Percentiles rank a stretch among this genome's conserved stretches.
Conservation (phyloP, 306 rosid species). For the Ochetophila trinervis region DNA sequence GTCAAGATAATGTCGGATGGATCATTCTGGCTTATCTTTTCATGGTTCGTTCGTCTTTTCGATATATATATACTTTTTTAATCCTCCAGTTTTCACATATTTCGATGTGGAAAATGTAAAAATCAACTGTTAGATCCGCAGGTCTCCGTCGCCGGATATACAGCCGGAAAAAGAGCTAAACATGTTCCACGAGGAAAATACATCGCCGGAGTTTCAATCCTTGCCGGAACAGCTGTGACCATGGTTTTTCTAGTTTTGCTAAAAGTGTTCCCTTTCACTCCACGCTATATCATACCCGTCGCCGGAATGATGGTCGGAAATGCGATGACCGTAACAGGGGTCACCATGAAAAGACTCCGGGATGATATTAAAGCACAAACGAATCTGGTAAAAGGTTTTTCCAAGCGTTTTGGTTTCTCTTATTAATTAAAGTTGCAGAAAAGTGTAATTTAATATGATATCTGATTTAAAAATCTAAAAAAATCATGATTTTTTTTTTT, state of each 20-base stretch:
- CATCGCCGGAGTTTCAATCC: conserved; percentile 77
- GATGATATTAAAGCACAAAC: conserved; percentile 77
- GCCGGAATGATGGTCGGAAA: conserved; percentile 99
- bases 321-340: conserved; percentile 94
- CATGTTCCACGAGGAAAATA: conserved; percentile 80
- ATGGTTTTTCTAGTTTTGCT: conserved; percentile 62
- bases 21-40: conserved; percentile 85
- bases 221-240: conserved; percentile 74
- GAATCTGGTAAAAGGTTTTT: conserved; percentile 46
- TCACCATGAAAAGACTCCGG: conserved; percentile 85
- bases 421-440: no score
- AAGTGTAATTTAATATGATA: no score
- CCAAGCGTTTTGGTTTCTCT: no score
- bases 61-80: no score
- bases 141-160: conserved; percentile 87
- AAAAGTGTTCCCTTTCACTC: conserved; percentile 85
- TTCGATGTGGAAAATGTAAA: no score
- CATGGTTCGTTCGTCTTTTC: conserved; percentile 82
- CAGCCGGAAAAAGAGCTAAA: conserved; percentile 89
- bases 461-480: no score
- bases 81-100: no score
- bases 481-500: no score
- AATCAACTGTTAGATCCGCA: conserved; percentile 8
- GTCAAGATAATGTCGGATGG: conserved; percentile 55
- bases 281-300: conserved; percentile 81